Percentiles rank a stretch among this genome's conserved stretches.
Conservation (phyloP, 2,329 filamentous ascomycete species). For the Fusarium piperis region DNA sequence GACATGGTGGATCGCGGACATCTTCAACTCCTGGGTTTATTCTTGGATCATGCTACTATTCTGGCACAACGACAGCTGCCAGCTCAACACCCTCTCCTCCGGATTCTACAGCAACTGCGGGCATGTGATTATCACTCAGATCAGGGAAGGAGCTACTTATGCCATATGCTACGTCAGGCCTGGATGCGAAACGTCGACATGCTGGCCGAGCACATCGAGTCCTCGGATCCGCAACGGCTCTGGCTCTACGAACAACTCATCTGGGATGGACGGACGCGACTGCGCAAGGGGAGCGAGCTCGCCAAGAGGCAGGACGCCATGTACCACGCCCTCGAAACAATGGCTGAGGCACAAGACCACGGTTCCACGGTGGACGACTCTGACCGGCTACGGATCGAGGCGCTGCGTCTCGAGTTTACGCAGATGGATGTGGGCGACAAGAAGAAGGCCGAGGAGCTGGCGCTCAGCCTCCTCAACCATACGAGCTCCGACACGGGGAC, state of each 20-base stretch:
- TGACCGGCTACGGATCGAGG: slow-evolving; percentile 46
- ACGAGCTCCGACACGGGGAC: slow-evolving; percentile 33
- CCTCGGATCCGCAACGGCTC: slow-evolving; percentile 43
- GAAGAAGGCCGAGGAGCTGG: slow-evolving; percentile 45
- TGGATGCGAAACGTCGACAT: slow-evolving; percentile 51
- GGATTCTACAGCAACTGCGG: slow-evolving; percentile 46
- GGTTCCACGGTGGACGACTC: slow-evolving; percentile 23
- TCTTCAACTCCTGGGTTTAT: slow-evolving; percentile 47
- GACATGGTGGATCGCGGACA: slow-evolving; percentile 51
- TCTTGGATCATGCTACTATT: slow-evolving; percentile 46
- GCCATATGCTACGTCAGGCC: slow-evolving; percentile 48
- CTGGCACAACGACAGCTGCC: slow-evolving; percentile 44
- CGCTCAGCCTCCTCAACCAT: slow-evolving; percentile 40
- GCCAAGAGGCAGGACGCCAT: slow-evolving; percentile 43
- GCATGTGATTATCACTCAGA: slow-evolving; percentile 46
- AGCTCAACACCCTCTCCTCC: slow-evolving; percentile 46
- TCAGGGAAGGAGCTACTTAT: slow-evolving; percentile 45
- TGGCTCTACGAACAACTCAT: slow-evolving; percentile 53
- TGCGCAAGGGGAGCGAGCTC: slow-evolving; percentile 47
- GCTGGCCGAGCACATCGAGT: slow-evolving; percentile 44
- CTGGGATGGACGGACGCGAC: slow-evolving; percentile 50
- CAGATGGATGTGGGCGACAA: slow-evolving; percentile 51
- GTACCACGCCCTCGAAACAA: slow-evolving; percentile 43
- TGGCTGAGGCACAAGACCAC: slow-evolving; percentile 28
- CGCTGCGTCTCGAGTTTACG: slow-evolving; percentile 49